Conservation (phyloP, 371 early-diverging fungal genomes). For the Funneliformis caledonium region DNA sequence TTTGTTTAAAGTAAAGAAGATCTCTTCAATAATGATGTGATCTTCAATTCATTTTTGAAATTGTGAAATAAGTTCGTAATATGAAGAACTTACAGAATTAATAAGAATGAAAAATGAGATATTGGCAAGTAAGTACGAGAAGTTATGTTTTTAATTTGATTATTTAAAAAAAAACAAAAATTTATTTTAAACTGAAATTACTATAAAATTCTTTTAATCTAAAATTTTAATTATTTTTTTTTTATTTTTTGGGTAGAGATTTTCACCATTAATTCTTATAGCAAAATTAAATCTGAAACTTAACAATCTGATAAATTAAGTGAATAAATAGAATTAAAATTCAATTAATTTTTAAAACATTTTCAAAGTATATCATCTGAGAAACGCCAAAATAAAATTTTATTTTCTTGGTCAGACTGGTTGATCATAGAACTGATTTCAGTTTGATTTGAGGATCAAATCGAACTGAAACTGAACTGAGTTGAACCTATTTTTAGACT, state of each 20-base stretch:
- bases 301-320: constrained; percentile 31
- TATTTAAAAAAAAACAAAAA: neutral
- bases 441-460: too few relatives aligned
- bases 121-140: constrained; percentile 25
- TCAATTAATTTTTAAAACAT: constrained; percentile 36
- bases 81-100: constrained; percentile 21
- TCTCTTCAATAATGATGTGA: constrained; percentile 25
- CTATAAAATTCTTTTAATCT: neutral
- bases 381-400: constrained; percentile 34
- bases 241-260: constrained; percentile 2
- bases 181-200: too few relatives aligned
- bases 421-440: too few relatives aligned
- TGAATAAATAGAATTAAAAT: constrained; percentile 30
- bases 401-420: too few relatives aligned
- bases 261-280: constrained; percentile 21
- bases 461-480: too few relatives aligned
- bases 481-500: too few relatives aligned
- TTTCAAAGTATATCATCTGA: constrained; percentile 39
- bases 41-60: constrained; percentile 34
- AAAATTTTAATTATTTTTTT: too few relatives aligned
- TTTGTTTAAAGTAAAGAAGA: constrained; percentile 22
- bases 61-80: neutral
- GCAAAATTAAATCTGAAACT: constrained; percentile 32
- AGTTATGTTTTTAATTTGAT: neutral
- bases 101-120: constrained; percentile 22